A percentile compares a stretch with the other conserved stretches of the same genome.
phyloP scores from a whole-genome alignment of 1,284 basidiomycete genomes.

The Limonomyces culmigenus region DNA sequence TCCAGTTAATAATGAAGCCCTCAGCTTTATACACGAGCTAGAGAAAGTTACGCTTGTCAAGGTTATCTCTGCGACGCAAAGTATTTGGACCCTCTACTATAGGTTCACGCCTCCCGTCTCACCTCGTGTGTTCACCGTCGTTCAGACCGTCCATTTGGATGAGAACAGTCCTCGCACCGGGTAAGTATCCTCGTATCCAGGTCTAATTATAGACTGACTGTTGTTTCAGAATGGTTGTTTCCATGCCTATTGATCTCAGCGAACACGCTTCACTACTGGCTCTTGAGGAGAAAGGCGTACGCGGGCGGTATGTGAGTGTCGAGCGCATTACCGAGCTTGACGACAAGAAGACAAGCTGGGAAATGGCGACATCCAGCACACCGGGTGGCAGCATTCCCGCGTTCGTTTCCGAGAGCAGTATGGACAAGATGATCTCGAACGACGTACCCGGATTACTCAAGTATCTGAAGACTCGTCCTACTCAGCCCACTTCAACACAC shows the following conservation, averaged over 20 bases:
- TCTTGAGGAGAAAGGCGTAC: slow-evolving; percentile 48
- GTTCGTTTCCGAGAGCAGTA: slow-evolving; percentile 43
- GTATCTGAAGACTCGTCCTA: too few species aligned
- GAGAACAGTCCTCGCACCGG: slow-evolving; percentile 33
- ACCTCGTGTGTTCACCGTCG: slow-evolving; percentile 57
- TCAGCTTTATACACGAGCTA: slow-evolving; percentile 47
- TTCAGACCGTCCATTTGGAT: slow-evolving; percentile 40
- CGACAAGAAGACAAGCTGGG: slow-evolving; percentile 54
- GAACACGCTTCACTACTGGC: slow-evolving; percentile 36
- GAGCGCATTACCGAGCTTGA: slow-evolving; percentile 48
- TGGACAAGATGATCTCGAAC: too few species aligned
- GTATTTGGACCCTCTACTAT: slow-evolving; percentile 60
- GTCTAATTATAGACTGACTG: neutral
- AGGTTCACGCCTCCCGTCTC: slow-evolving; percentile 52
- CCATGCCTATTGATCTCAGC: slow-evolving; percentile 51
- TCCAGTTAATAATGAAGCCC: neutral
- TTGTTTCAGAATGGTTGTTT: slow-evolving; percentile 39
- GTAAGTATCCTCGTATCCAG: slow-evolving; percentile 17
- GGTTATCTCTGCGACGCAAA: slow-evolving; percentile 39
- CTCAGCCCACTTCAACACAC: too few species aligned
- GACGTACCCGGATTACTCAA: too few species aligned
- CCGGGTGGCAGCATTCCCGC: slow-evolving; percentile 52
- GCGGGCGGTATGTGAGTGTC: slow-evolving; percentile 52
- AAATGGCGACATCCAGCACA: slow-evolving; percentile 63
- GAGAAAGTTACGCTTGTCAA: slow-evolving; percentile 46